Conservation (phyloP, 139 green algal species). For the Pseudopediastrum boryanum region DNA sequence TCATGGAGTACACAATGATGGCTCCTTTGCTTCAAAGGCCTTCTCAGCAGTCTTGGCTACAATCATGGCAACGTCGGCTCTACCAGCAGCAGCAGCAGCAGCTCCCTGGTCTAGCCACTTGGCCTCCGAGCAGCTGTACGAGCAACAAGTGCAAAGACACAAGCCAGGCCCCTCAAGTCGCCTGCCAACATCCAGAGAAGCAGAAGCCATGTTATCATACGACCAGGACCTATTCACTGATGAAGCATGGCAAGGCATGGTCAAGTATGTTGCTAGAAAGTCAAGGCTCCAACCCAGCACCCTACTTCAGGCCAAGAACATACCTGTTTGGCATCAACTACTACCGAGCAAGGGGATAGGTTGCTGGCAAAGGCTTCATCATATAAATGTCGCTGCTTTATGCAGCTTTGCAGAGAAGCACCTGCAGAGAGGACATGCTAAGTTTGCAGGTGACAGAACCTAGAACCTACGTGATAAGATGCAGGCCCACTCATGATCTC, state of each 20-base stretch:
- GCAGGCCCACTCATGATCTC: neutral
- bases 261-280: conserved; percentile 31
- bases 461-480: neutral
- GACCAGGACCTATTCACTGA: conserved; percentile 42
- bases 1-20: no score
- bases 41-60: no score
- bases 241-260: conserved; percentile 41
- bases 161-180: neutral
- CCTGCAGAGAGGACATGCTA: neutral
- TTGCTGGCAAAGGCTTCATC: neutral
- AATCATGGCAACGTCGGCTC: no score
- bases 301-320: neutral
- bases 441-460: no score
- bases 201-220: conserved; percentile 16
- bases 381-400: neutral
- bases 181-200: conserved; percentile 11
- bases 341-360: neutral
- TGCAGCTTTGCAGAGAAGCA: neutral
- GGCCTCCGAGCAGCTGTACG: conserved; percentile 28
- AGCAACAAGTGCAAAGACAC: conserved; percentile 1
- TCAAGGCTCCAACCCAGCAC: no score
- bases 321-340: neutral
- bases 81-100: no score
- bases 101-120: no score
- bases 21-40: no score